These are phyloP conservation scores for Phytopythium helicoides DNA, from an alignment of 352 stramenopile species.

Conservation along the genomic window DNA sequence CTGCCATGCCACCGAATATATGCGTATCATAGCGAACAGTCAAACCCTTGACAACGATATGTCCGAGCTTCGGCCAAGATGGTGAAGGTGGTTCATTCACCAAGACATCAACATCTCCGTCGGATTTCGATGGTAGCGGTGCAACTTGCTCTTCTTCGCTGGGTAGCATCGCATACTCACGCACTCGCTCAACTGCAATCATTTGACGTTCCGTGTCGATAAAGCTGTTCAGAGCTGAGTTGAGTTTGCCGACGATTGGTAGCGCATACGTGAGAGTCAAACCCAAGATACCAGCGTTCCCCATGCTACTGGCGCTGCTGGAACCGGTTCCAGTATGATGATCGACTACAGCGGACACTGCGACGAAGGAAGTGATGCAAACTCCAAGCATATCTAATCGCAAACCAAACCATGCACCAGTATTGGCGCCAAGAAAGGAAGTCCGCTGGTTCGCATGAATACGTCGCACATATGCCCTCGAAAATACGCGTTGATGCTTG, in stretches of 20 bases:
- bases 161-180: slow-evolving; percentile 71
- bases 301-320: slow-evolving; percentile 4
- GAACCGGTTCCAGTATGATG: slow-evolving; percentile 34
- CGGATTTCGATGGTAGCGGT: not conserved
- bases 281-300: slow-evolving; percentile 75
- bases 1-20: not conserved
- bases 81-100: slow-evolving; percentile 4
- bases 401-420: slow-evolving; percentile 80
- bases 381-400: slow-evolving; percentile 84
- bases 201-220: slow-evolving; percentile 90
- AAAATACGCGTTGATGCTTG: slow-evolving; percentile 43
- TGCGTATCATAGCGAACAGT: slow-evolving; percentile 36
- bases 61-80: slow-evolving; percentile 39
- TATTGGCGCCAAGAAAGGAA: slow-evolving; percentile 71
- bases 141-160: slow-evolving; percentile 39
- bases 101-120: slow-evolving; percentile 4
- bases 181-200: slow-evolving; percentile 89
- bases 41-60: slow-evolving; percentile 50
- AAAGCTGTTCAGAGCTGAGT: slow-evolving; percentile 80
- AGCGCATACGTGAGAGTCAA: slow-evolving; percentile 91
- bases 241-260: slow-evolving; percentile 87
- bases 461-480: slow-evolving; percentile 26
- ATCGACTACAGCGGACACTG: slow-evolving; percentile 69
- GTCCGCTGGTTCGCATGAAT: slow-evolving; percentile 74
- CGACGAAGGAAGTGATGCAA: slow-evolving; percentile 80